These are phyloP conservation scores for Chlorella sp. DNA, from an alignment of 139 green algal genomes.

Conservation along the genomic window DNA sequence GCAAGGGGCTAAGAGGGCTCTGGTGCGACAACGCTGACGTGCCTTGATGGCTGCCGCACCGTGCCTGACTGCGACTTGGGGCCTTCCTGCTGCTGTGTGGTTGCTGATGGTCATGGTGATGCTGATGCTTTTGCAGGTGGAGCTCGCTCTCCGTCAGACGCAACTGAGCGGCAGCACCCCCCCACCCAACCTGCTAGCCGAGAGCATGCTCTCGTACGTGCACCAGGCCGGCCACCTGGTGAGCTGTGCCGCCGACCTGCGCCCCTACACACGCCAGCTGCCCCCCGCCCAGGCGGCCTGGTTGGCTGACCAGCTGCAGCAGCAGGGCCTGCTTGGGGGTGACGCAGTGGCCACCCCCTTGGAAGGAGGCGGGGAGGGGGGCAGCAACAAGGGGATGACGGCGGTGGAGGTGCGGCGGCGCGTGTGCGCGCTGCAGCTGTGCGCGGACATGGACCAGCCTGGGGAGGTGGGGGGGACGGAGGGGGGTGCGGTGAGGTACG, in stretches of 20 bases:
- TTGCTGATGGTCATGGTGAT: slow-evolving; percentile 1
- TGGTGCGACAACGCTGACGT: no score
- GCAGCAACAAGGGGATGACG: not conserved
- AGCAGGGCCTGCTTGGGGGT: not conserved
- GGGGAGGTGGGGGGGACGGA: slow-evolving; percentile 3
- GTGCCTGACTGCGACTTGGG: no score
- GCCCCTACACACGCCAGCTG: slow-evolving; percentile 22
- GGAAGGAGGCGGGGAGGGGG: no score
- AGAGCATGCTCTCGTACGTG: slow-evolving; percentile 27
- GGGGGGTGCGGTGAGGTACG: slow-evolving; percentile 21
- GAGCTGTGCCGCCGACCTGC: slow-evolving; percentile 46
- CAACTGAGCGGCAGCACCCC: slow-evolving; percentile 2
- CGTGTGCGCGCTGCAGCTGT: slow-evolving; percentile 36
- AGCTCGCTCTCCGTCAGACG: not conserved
- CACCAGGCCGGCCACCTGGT: slow-evolving; percentile 28
- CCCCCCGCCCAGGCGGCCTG: not conserved
- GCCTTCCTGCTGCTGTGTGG: no score
- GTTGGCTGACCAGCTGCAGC: slow-evolving; percentile 4
- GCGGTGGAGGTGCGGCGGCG: slow-evolving; percentile 6
- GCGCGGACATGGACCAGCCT: slow-evolving; percentile 45
- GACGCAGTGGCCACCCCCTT: no score
- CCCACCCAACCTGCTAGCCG: slow-evolving; percentile 2
- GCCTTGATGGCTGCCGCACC: no score
- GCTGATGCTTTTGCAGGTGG: not conserved
- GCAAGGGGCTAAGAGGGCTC: no score